phyloP scores from a whole-genome alignment of 371 early-diverging fungal species.

The Apophysomyces variabilis region DNA sequence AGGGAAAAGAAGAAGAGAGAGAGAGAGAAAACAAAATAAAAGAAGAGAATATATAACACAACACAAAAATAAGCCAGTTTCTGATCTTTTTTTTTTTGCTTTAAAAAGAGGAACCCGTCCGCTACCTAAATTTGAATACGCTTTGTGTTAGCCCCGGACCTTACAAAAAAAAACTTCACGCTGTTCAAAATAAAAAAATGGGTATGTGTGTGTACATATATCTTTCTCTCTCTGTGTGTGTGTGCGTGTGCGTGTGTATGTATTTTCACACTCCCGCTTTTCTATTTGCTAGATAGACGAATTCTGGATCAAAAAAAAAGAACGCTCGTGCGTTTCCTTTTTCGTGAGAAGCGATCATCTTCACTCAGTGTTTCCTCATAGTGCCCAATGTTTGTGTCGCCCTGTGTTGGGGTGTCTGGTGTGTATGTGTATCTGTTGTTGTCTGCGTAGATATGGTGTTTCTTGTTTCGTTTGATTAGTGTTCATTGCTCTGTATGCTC shows the following conservation, averaged over 20 bases:
- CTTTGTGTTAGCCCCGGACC: constrained; percentile 3
- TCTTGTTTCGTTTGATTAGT: not conserved
- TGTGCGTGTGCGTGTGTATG: no score
- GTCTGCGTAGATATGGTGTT: no score
- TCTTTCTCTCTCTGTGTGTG: no score
- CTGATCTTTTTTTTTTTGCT: constrained; percentile 20
- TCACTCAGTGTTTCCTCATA: not conserved
- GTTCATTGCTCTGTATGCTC: not conserved
- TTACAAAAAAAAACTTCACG: not conserved
- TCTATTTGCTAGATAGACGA: constrained; percentile 5
- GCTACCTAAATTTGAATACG: constrained; percentile 5
- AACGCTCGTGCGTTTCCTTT: constrained; percentile 9
- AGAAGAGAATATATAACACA: not conserved
- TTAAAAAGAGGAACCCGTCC: constrained; percentile 16
- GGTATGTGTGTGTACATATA: no score
- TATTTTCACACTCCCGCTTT: not conserved
- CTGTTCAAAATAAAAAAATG: no score
- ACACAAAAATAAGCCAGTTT: constrained; percentile 6
- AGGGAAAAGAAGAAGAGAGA: constrained; percentile 13
- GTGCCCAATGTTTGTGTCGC: constrained; percentile 4
- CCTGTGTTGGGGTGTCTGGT: not conserved
- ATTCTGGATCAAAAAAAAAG: constrained; percentile 5
- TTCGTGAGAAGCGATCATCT: constrained; percentile 8
- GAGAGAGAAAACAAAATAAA: constrained; percentile 53
- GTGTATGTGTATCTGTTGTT: no score